phyloP scores from a whole-genome alignment of 2,329 filamentous ascomycete species.

The Lizonia empirigonia region DNA sequence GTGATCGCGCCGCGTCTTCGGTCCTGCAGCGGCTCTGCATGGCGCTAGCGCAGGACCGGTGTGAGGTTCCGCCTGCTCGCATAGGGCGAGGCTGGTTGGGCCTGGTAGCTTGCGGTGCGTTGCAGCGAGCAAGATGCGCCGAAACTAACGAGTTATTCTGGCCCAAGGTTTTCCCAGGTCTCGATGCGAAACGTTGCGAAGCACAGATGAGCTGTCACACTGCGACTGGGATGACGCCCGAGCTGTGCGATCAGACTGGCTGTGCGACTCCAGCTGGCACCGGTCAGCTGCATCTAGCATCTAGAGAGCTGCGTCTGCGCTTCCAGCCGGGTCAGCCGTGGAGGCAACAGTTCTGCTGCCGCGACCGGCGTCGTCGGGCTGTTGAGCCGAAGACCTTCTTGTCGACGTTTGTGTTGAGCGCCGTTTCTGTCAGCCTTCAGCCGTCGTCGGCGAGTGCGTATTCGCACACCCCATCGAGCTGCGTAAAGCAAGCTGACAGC shows the following conservation, averaged over 20 bases:
- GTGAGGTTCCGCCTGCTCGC: conserved; percentile 11
- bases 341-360: neutral
- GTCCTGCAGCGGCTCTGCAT: conserved; percentile 2
- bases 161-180: neutral
- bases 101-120: neutral
- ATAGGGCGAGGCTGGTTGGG: conserved; percentile 5
- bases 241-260: neutral
- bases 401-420: neutral
- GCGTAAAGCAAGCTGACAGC: no score
- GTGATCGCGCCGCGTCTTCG: neutral
- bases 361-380: conserved; percentile 1
- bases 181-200: neutral
- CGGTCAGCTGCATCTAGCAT: conserved; percentile 4
- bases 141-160: neutral
- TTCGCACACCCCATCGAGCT: conserved; percentile 18
- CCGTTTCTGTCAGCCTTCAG: neutral
- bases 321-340: neutral
- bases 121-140: neutral
- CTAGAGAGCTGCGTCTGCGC: neutral
- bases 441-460: neutral
- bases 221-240: no score
- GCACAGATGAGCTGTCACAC: neutral
- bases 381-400: conserved; percentile 5
- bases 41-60: conserved; percentile 15
- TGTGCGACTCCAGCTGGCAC: conserved; percentile 1